Conservation (phyloP, 108 stramenopile genomes). For the Cyclotella sp. region DNA sequence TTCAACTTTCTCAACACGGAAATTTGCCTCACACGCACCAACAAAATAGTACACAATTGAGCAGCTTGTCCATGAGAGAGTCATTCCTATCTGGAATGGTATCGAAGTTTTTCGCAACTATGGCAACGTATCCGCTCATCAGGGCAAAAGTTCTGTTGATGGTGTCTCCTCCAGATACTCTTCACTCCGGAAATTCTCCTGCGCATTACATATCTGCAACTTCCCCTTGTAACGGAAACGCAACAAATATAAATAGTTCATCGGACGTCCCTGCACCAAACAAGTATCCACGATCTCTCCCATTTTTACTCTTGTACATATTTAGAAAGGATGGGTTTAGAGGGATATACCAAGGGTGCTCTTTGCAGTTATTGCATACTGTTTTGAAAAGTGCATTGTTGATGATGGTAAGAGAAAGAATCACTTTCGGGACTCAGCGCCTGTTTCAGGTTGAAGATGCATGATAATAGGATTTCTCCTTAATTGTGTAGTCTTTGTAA, state of each 20-base stretch:
- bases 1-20: neutral
- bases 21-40: neutral
- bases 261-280: neutral
- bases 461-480: neutral
- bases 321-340: conserved; percentile 59
- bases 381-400: conserved; percentile 83
- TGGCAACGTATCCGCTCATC: conserved; percentile 93
- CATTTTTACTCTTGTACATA: conserved; percentile 47
- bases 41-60: conserved; percentile 8
- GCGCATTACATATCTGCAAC: neutral
- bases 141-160: conserved; percentile 94
- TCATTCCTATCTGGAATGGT: conserved; percentile 81
- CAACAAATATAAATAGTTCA: neutral
- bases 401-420: conserved; percentile 84
- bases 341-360: conserved; percentile 81
- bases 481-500: too few species aligned
- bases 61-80: conserved; percentile 57
- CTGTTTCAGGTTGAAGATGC: conserved; percentile 26
- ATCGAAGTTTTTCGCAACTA: conserved; percentile 90
- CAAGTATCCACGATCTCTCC: conserved; percentile 32
- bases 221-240: neutral
- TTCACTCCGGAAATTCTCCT: conserved; percentile 9
- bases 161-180: conserved; percentile 48
- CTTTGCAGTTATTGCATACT: conserved; percentile 81
- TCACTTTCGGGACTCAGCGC: conserved; percentile 47